Evolutionary conservation across 1,139 yeast species (phyloP), one percentile per base, ranked within the genome.

Genomic region (Kurtzmaniella quercitrusa): DNA sequence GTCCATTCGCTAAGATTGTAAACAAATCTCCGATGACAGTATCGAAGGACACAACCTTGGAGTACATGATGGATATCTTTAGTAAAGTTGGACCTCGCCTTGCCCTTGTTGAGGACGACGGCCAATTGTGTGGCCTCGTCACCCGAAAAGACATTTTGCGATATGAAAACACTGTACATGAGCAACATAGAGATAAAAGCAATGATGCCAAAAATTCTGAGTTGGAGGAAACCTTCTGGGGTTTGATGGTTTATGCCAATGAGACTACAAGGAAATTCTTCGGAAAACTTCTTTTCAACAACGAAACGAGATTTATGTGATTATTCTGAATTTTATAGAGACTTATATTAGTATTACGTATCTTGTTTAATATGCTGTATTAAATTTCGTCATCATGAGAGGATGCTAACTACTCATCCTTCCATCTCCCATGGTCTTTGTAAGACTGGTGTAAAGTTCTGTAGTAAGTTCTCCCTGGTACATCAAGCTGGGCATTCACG

Each of bases 351-450:
- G n/a, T n/a, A n/a, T n/a, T n/a, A n/a, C n/a, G n/a, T n/a, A 5
- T 21, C 23, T 5, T 5, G 23, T 21, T 21, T 5, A 5, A 21
- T 21, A 21, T 21, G 23, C 23, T 21, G 23, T 21, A 21, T 5
- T 27, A 19, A 18, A 19, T 16, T 42, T 15, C 9, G 25, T 6
- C 9, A 9, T 33, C 5, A 10, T 17, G 17, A 16, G n/a, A 9
- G 10, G 15, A 33, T 33, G 11, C 41, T 43, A 49, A 37, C 46
- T 60, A 75, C 44, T 72, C 74, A 49, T 81, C 89, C 47, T 67
- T 80, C 98, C 98, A 91, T 60, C 85, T 88, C 44, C 96, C 96
- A 50, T 75, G 75, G 52, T 77, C 81, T 59, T 79, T 79, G 64
- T 89, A 93, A 49, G 85, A 89, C 6, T 78, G 77, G 54, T 85